Conservation (phyloP, 2,329 filamentous ascomycete genomes). For the Aureobasidium mangrovei region DNA sequence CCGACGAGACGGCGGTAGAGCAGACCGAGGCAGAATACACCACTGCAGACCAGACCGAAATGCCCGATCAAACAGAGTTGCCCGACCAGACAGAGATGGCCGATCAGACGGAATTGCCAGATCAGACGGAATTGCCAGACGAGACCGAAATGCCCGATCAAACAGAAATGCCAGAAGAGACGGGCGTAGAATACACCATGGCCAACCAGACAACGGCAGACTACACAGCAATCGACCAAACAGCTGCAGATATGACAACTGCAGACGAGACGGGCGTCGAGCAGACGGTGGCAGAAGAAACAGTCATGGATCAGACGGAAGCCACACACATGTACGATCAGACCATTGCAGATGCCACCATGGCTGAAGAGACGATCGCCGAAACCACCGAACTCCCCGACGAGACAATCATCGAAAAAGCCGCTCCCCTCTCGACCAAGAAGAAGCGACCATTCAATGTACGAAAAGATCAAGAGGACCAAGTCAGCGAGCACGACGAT, state of each 20-base stretch:
- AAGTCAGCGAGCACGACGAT: not conserved
- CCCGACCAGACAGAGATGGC: not conserved
- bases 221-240: not conserved
- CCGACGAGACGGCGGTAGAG: slow-evolving; percentile 10
- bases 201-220: not conserved
- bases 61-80: not conserved
- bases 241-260: not conserved
- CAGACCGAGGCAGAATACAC: slow-evolving; percentile 16
- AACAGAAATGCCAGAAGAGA: slow-evolving; percentile 6
- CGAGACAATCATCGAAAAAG: not conserved
- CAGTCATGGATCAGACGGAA: slow-evolving; percentile 1
- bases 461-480: not conserved
- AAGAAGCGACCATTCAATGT: slow-evolving; percentile 8
- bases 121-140: slow-evolving; percentile 13
- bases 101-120: slow-evolving; percentile 14
- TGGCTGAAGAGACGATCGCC: slow-evolving; percentile 6
- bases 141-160: slow-evolving; percentile 4
- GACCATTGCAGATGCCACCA: slow-evolving; percentile 4
- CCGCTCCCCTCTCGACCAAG: slow-evolving; percentile 3
- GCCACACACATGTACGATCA: not conserved
- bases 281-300: slow-evolving; percentile 2
- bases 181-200: slow-evolving; percentile 12
- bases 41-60: not conserved
- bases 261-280: not conserved
- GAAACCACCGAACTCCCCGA: not conserved